Evolutionary conservation across 805 yeast genomes (phyloP).

Genomic region (Ogataea glucozyma): DNA sequence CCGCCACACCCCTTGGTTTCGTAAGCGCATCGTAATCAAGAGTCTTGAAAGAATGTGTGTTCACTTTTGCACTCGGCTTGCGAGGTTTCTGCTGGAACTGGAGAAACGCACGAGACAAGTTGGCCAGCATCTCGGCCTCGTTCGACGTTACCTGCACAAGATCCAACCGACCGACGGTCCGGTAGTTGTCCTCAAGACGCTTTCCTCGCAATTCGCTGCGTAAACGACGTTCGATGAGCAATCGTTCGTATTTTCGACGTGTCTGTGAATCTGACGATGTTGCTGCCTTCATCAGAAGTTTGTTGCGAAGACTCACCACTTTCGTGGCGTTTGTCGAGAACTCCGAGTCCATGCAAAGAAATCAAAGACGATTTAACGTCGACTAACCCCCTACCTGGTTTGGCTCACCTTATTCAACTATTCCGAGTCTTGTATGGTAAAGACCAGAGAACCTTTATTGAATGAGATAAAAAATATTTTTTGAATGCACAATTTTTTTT

Average conservation of each 20-base stretch:
- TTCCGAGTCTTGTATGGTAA: not conserved
- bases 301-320: constrained; percentile 22
- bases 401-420: too few species aligned
- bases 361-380: too few species aligned
- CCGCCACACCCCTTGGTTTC: not conserved
- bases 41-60: constrained; percentile 7
- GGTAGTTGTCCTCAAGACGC: constrained; percentile 11
- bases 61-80: constrained; percentile 4
- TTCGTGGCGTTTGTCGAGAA: constrained; percentile 20
- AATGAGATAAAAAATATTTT: not conserved
- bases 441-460: not conserved
- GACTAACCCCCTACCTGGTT: too few species aligned
- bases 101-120: constrained; percentile 13
- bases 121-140: constrained; percentile 16
- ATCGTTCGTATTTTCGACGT: constrained; percentile 23
- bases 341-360: too few species aligned
- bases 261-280: constrained; percentile 21
- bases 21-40: constrained; percentile 15
- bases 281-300: constrained; percentile 25
- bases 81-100: constrained; percentile 9
- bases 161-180: constrained; percentile 18
- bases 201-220: constrained; percentile 17
- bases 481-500: not conserved
- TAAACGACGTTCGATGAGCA: constrained; percentile 24
- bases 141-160: constrained; percentile 12